Conservation (phyloP, 2,329 filamentous ascomycete genomes). For the Fusarium penzigii region DNA sequence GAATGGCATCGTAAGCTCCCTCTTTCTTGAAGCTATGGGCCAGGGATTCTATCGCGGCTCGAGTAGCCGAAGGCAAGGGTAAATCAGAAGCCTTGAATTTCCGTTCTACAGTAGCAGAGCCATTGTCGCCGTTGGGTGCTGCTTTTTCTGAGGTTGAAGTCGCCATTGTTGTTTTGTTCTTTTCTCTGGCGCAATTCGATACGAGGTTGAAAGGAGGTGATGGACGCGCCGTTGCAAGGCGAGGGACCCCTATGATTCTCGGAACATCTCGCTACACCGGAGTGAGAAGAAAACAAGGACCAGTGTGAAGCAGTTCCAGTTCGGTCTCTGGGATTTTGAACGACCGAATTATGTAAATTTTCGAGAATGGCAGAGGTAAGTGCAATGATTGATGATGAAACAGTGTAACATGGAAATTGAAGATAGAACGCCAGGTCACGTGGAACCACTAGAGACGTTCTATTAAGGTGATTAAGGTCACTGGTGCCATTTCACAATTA, state of each 20-base stretch:
- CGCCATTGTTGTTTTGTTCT: conserved; percentile 24
- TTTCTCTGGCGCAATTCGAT: conserved; percentile 3
- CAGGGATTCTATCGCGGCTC: conserved; percentile 71
- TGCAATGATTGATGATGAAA: neutral
- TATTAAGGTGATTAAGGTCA: too few species aligned
- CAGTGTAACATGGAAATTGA: conserved; percentile 20
- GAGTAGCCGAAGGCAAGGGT: conserved; percentile 71
- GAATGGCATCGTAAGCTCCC: conserved; percentile 76
- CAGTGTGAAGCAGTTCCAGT: neutral
- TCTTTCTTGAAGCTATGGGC: conserved; percentile 86
- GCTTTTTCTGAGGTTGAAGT: conserved; percentile 26
- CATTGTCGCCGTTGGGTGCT: conserved; percentile 18
- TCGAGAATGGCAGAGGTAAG: neutral
- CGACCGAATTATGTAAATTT: neutral
- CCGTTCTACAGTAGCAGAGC: conserved; percentile 24
- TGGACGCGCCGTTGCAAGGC: neutral
- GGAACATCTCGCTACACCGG: conserved; percentile 17
- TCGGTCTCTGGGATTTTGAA: neutral
- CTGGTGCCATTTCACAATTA: too few species aligned
- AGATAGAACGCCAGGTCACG: conserved; percentile 28
- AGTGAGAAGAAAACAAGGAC: neutral
- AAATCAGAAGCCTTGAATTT: conserved; percentile 76
- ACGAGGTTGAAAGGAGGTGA: conserved; percentile 13
- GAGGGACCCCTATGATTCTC: conserved; percentile 1
- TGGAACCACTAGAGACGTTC: conserved; percentile 1